These are phyloP conservation scores for Talaromyces nanjingensis DNA, from an alignment of 495 filamentous ascomycete species.

Conservation along the genomic window DNA sequence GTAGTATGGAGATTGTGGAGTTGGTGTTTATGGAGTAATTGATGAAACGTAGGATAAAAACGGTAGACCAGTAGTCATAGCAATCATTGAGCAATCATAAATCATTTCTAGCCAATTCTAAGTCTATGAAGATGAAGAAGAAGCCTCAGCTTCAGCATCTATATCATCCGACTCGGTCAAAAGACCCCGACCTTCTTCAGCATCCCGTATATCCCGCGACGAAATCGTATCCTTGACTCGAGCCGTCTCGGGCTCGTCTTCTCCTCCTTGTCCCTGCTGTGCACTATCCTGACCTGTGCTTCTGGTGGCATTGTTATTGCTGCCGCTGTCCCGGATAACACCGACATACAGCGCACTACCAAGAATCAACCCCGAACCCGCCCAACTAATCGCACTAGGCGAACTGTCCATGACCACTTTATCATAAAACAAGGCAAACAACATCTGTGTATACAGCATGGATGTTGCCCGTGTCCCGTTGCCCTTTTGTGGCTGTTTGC, in stretches of 20 bases:
- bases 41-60: background rate
- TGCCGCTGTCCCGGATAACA: slow-evolving; percentile 33
- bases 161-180: background rate
- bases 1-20: too few species aligned
- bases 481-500: background rate
- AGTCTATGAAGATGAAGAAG: background rate
- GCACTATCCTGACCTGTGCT: background rate
- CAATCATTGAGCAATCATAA: background rate
- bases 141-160: background rate
- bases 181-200: background rate
- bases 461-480: slow-evolving; percentile 66
- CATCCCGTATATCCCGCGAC: background rate
- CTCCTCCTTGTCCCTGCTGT: background rate
- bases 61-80: background rate
- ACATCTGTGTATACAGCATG: slow-evolving; percentile 89
- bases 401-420: slow-evolving; percentile 66
- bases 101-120: background rate
- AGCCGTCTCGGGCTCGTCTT: background rate
- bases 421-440: slow-evolving; percentile 84
- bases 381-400: slow-evolving; percentile 58
- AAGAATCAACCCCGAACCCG: slow-evolving; percentile 73
- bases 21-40: too few species aligned
- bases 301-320: background rate
- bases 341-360: slow-evolving; percentile 77
- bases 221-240: background rate